Evolutionary conservation across 73 alveolate species (phyloP), one percentile per base, ranked within the genome.

Genomic region (Paramecium pentaurelia): DNA sequence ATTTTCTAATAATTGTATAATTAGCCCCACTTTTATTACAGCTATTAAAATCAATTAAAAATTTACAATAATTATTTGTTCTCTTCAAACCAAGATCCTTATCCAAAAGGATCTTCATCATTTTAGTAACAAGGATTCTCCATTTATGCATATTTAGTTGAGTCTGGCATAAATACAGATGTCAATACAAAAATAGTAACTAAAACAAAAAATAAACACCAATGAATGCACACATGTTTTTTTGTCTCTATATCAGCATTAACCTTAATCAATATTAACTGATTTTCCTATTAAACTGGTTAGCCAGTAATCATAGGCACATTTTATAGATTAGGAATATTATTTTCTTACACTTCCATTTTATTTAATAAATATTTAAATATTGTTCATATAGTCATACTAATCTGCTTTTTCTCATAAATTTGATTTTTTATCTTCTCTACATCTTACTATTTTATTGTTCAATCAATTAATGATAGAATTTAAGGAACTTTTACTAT

Each of bases 191-290:
- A 64, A 14, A 64, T 64, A 25, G 47, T 32, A 27, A 64, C 84
- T 38, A 73, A 36, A 8, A 73, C 47, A 44, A 73, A 73, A 40
- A 73, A 73, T 73, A 38, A 8, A 36, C 87, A 73, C 87, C 87
- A 73, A 73, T 73, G 87, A 30, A 40, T 22, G 87, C 40, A 73
- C n/a, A 73, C 60, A 5, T 40, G 58, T 40, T 38, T 73, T 18
- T 73, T 73, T 4, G 60, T 73, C 34, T 73, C 58, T n/a, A 40
- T 37, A 40, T 73, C 87, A 4, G 87, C 87, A 34, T 37, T 73
- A 10, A 73, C 64, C 40, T 73, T 73, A 11, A 51, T 22, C 12
- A 64, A 64, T 0, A 64, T 28, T 28, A 64, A 1, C 3, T 64
- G 6, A 4, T 4, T 12, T 7, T 28, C 84, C 3, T 18, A 14